Conservation (phyloP, 176 grass and related monocot species). For the Tillandsia fasciculata region DNA sequence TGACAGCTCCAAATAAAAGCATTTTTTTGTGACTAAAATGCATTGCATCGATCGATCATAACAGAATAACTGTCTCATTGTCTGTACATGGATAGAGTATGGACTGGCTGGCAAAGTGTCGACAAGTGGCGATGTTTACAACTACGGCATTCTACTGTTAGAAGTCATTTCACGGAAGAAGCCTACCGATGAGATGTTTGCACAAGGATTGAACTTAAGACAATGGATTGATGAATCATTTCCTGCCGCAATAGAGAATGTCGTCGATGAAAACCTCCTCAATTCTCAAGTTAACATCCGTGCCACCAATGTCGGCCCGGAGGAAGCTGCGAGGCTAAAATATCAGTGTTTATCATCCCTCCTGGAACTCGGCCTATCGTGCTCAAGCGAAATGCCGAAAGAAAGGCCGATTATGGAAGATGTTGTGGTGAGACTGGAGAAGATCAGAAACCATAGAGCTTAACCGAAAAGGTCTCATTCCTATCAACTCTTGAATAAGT, state of each 20-base stretch:
- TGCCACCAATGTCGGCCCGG: neutral
- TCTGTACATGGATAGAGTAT: slow-evolving; percentile 21
- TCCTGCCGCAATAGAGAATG: slow-evolving; percentile 12
- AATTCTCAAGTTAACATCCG: neutral
- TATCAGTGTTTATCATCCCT: slow-evolving; percentile 9
- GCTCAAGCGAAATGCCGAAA: slow-evolving; percentile 28
- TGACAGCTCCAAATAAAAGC: too few species aligned
- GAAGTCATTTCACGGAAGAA: slow-evolving; percentile 43
- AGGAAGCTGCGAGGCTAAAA: neutral
- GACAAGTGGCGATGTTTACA: slow-evolving; percentile 38
- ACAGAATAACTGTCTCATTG: too few species aligned
- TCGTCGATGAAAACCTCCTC: slow-evolving; percentile 12
- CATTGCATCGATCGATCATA: too few species aligned
- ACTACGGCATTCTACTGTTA: slow-evolving; percentile 52
- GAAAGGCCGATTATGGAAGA: slow-evolving; percentile 19
- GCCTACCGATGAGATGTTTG: slow-evolving; percentile 41
- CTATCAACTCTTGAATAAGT: too few species aligned
- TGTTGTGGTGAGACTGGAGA: slow-evolving; percentile 20
- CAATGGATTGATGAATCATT: slow-evolving; percentile 32
- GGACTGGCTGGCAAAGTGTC: slow-evolving; percentile 35
- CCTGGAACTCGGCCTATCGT: slow-evolving; percentile 33
- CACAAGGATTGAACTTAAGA: slow-evolving; percentile 30
- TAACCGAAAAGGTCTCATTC: too few species aligned
- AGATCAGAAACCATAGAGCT: neutral
- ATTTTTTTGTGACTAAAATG: too few species aligned